Base-by-base conservation (phyloP, 108 stramenopile genomes). In the Phaeodactylum tricornutum region DNA sequence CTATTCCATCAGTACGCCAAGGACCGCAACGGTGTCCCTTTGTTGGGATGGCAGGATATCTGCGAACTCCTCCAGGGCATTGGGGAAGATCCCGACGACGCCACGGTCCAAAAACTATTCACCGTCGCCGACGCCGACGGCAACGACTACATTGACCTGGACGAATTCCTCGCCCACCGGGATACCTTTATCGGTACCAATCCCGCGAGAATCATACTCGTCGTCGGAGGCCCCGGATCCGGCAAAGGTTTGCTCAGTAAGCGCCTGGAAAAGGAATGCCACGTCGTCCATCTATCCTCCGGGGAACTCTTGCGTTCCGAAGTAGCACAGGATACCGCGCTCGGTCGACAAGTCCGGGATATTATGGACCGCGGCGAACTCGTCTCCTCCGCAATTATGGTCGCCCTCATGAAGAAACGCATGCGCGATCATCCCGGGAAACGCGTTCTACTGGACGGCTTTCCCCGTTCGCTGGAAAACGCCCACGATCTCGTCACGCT, bases 181-280 rank as follows among this genome's bases (percentile, higher is more conserved):
- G 77, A 79, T 33, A 42, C 62, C 15, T 69, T 88, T 31, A 46
- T 88, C 20, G 77, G 68, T 27, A 66, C 75, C 20, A 61, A 69
- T 27, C 87, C 87, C 2, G 87, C 82, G 1, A 51, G 82, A 12
- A 81, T 93, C 35, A 73, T 98, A 30, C 58, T 98, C 26, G 74
- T 98, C 11, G 92, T 95, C 14, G 97, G 97, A 12, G 94, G 92
- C 8, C 97, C 97, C 1, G 97, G 95, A 16, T 77, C 82, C 20
- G 97, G 97, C 9, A 98, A 98, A 56, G 97, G 97, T 20, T 53
- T 95, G 22, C 57, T 92, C 19, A 76, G 72, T 27, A 64, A 74
- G 25, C 49, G 82, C 29, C 53, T 96, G 7, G 70, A 64, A n/a
- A 59, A 79, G 52, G 79, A 86, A 52, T 87, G 85, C 47, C 87